Conservation (phyloP, 768 basidiomycete genomes). For the Coprinopsis sp. region DNA sequence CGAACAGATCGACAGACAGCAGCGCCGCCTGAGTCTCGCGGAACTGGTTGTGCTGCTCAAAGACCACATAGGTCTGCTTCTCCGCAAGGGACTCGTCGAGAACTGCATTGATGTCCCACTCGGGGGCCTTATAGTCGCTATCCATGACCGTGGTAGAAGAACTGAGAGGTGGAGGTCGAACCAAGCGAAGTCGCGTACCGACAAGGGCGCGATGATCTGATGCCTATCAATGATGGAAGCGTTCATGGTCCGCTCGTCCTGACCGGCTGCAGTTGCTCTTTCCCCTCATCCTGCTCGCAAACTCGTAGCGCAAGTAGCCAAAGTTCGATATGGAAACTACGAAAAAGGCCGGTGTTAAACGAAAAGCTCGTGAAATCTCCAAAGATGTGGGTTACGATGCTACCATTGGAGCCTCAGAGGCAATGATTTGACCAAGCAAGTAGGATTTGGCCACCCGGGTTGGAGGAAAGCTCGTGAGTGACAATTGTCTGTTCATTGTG, state of each 20-base stretch:
- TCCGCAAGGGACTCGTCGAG: constrained; percentile 28
- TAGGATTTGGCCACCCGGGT: constrained; percentile 43
- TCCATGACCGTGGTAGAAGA: too few species aligned
- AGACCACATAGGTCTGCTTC: constrained; percentile 47
- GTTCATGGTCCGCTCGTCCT: too few species aligned
- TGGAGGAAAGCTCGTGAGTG: constrained; percentile 52
- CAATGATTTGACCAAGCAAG: too few species aligned
- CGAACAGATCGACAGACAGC: constrained; percentile 42
- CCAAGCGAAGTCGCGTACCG: background rate
- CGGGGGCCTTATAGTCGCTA: too few species aligned
- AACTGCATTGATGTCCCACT: too few species aligned
- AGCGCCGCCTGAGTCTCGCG: constrained; percentile 45
- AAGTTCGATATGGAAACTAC: too few species aligned
- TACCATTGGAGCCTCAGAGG: too few species aligned
- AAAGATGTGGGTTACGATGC: constrained; percentile 26
- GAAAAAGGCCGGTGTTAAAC: constrained; percentile 32
- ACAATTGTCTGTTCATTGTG: background rate
- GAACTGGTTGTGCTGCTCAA: constrained; percentile 63
- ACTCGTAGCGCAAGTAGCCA: too few species aligned
- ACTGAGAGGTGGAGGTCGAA: background rate
- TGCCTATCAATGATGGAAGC: too few species aligned
- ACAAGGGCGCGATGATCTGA: too few species aligned
- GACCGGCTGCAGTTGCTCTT: too few species aligned
- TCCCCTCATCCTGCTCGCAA: too few species aligned
- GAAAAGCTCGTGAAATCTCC: constrained; percentile 36